These are phyloP conservation scores for Kwoniella sp. DNA, from an alignment of 768 basidiomycete species.

Conservation along the genomic window DNA sequence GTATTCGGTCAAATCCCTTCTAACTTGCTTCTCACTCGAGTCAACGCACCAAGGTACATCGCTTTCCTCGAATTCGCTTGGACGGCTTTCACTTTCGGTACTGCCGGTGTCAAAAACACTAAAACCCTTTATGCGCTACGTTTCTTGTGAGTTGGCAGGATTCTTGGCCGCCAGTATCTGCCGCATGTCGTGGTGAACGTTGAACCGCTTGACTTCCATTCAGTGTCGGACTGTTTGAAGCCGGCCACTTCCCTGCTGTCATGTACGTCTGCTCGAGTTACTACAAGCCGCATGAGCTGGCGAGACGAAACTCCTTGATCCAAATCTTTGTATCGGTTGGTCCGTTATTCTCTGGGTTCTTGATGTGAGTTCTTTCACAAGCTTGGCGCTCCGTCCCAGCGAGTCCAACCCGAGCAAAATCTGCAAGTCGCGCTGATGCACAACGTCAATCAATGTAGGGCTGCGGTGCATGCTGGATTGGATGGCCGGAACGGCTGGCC, in stretches of 20 bases:
- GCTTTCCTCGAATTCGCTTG: conserved; percentile 41
- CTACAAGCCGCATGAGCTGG: conserved; percentile 43
- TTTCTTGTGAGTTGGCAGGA: conserved; percentile 38
- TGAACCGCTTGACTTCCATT: neutral
- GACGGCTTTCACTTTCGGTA: conserved; percentile 41
- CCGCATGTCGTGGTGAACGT: neutral
- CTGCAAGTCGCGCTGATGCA: too few relatives aligned
- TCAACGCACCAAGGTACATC: conserved; percentile 37
- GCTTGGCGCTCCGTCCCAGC: too few relatives aligned
- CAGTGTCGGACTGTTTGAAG: conserved; percentile 42
- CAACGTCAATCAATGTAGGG: conserved; percentile 24
- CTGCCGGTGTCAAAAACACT: conserved; percentile 34
- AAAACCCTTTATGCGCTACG: conserved; percentile 37
- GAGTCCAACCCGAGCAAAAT: too few relatives aligned
- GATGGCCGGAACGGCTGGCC: conserved; percentile 28
- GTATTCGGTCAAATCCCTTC: conserved; percentile 43
- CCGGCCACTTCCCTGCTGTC: conserved; percentile 43
- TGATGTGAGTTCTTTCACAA: conserved; percentile 27
- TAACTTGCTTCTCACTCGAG: conserved; percentile 35
- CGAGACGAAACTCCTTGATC: conserved; percentile 35
- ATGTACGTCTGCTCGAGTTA: conserved; percentile 43
- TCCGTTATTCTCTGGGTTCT: conserved; percentile 38
- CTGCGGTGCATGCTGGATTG: conserved; percentile 36
- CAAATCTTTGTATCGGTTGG: conserved; percentile 36
- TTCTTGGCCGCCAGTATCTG: too few relatives aligned